Base-by-base conservation (phyloP, 202 grass and related monocot species). In the Saccharum hybrid region DNA sequence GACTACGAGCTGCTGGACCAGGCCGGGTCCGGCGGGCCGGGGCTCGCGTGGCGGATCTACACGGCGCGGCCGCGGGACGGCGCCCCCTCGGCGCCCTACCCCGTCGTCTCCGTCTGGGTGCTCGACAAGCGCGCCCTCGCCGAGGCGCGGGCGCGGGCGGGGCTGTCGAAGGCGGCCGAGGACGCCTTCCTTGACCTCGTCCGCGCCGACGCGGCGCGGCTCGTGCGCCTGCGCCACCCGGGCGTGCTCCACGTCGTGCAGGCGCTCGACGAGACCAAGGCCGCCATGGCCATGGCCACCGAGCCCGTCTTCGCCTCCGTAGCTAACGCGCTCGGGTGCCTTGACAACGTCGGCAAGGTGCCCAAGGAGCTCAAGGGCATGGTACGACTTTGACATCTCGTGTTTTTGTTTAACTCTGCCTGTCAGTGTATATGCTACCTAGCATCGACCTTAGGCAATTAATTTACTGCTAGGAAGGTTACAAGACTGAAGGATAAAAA, bases 281-380 rank as follows among this genome's bases (percentile, higher is more conserved):
- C 87, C 65, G 93, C 97, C 66, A 96, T 99, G 91, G 97, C 97
- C 71, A 99, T 99, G 93, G 97, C 86, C 3, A 99, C 97, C 4
- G 97, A 99, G 65, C 93, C 97, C 12, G 39, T 99, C 63, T 99
- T 96, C 83, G 91, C 93, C 0, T 99, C 93, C 28, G 97, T 94
- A 21, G 77, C 93, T 26, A 99, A 99, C 88, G 88, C 93, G 2
- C 80, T 96, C 3, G 97, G 97, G 2, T 86, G 74, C 77, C 90
- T 88, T 23, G 97, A 99, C 51, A 99, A 96, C 74, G 83, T 99
- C 43, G 68, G 76, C 52, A 92, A 90, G 77, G 89, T 94, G 34
- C 93, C 97, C 69, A 99, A 99, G 88, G 97, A 99, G 84, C 93
- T 99, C 84, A 90, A 94, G 81, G 93, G 91, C 72, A 99, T 99